phyloP scores from a whole-genome alignment of 148 eudicot genomes.

The Cornus suecica region DNA sequence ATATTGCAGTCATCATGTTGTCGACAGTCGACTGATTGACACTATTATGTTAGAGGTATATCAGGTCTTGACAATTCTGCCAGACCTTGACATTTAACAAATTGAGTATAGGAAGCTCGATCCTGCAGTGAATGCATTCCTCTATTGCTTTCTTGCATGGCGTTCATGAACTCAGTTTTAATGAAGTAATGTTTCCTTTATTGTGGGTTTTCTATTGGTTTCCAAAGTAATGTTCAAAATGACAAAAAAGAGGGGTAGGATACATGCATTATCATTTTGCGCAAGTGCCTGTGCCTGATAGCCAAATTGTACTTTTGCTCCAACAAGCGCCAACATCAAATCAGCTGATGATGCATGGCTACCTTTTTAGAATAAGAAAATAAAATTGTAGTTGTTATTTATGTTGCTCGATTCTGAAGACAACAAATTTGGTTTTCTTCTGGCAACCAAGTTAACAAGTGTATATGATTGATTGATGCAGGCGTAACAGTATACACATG shows the following conservation, averaged over 20 bases:
- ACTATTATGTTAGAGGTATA: not conserved
- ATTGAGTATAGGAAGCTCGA: not conserved
- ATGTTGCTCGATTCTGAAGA: not conserved
- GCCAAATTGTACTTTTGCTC: not conserved
- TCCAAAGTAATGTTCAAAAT: too few species aligned
- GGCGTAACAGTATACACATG: slow-evolving; percentile 91
- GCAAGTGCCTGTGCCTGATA: too few species aligned
- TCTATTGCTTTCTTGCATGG: not conserved
- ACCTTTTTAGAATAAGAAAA: not conserved
- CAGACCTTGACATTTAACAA: not conserved
- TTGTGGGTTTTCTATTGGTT: not conserved
- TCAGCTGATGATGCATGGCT: not conserved
- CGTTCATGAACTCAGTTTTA: not conserved
- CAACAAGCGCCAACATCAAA: not conserved
- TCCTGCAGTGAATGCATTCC: not conserved
- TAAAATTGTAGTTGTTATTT: not conserved
- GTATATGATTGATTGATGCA: slow-evolving; percentile 20
- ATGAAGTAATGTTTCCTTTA: not conserved
- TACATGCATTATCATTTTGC: too few species aligned
- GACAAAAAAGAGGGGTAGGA: too few species aligned
- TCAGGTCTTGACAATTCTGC: not conserved
- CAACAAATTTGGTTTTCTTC: not conserved
- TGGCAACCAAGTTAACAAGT: not conserved
- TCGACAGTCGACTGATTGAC: not conserved
- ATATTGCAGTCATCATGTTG: not conserved